Percentiles rank a stretch among this genome's conserved stretches.
phyloP scores from a whole-genome alignment of 1,284 basidiomycete species.

The Cerrena zonata region DNA sequence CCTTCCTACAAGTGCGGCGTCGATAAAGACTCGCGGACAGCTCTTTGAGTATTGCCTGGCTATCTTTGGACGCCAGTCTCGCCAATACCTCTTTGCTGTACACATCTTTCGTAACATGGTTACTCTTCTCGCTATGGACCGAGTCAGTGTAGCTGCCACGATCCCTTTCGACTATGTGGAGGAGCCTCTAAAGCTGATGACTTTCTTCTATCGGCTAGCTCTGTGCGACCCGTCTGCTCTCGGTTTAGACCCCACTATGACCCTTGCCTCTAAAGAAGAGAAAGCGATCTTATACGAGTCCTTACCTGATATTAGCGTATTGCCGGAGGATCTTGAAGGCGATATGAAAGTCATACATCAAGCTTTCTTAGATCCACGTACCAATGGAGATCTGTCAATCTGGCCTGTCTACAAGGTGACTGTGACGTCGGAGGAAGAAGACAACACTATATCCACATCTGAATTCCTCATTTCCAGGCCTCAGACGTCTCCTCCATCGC shows the following conservation, averaged over 20 bases:
- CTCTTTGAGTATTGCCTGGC: background rate
- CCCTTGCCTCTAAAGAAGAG: background rate
- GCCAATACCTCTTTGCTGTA: background rate
- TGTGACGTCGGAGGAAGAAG: background rate
- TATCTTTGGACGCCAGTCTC: background rate
- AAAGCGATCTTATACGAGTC: background rate
- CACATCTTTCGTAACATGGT: background rate
- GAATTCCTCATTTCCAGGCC: slow-evolving; percentile 5
- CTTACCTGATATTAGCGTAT: too few relatives aligned
- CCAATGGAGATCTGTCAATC: background rate
- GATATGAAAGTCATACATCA: background rate
- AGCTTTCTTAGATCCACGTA: background rate
- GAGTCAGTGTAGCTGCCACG: background rate
- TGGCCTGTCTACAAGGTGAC: slow-evolving; percentile 1
- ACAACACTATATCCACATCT: too few relatives aligned
- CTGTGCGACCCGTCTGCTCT: background rate
- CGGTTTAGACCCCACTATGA: background rate
- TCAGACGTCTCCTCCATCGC: background rate
- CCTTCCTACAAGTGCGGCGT: background rate
- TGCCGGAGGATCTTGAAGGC: background rate
- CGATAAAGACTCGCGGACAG: background rate
- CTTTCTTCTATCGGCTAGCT: slow-evolving; percentile 1
- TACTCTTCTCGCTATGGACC: background rate
- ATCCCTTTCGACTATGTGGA: background rate
- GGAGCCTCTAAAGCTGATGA: background rate